Conservation (phyloP, 108 stramenopile genomes). For the Aurantiochytrium sp. region DNA sequence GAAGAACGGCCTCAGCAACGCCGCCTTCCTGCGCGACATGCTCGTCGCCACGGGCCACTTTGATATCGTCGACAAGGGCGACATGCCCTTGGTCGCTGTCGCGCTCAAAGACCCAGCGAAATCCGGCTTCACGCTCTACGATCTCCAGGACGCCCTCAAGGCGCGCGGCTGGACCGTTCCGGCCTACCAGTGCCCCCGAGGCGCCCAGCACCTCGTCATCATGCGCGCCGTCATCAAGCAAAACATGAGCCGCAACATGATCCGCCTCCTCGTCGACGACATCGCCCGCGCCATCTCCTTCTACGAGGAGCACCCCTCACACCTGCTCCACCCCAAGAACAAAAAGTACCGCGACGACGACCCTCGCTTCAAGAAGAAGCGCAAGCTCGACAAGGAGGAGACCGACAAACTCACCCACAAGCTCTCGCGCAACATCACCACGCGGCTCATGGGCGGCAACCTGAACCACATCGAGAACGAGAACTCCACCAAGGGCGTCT, state of each 20-base stretch:
- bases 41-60: constrained; percentile 32
- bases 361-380: background rate
- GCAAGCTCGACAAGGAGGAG: background rate
- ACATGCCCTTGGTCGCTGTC: constrained; percentile 38
- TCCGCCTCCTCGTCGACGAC: background rate
- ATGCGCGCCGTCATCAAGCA: constrained; percentile 32
- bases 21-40: constrained; percentile 25
- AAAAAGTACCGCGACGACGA: constrained; percentile 1
- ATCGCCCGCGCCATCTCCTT: background rate
- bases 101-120: background rate
- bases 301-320: background rate
- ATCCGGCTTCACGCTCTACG: constrained; percentile 30
- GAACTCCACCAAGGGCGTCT: background rate
- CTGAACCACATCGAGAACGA: background rate
- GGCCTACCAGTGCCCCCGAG: constrained; percentile 36
- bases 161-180: constrained; percentile 33
- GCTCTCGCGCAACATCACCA: background rate
- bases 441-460: background rate
- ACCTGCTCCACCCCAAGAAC: constrained; percentile 2
- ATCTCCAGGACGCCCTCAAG: background rate
- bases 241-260: constrained; percentile 23
- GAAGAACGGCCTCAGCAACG: constrained; percentile 35
- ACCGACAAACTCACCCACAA: background rate
- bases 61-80: constrained; percentile 11
- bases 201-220: constrained; percentile 36